These are phyloP conservation scores for Colletotrichum zoysiae DNA, from an alignment of 2,329 filamentous ascomycete genomes.

Conservation along the genomic window DNA sequence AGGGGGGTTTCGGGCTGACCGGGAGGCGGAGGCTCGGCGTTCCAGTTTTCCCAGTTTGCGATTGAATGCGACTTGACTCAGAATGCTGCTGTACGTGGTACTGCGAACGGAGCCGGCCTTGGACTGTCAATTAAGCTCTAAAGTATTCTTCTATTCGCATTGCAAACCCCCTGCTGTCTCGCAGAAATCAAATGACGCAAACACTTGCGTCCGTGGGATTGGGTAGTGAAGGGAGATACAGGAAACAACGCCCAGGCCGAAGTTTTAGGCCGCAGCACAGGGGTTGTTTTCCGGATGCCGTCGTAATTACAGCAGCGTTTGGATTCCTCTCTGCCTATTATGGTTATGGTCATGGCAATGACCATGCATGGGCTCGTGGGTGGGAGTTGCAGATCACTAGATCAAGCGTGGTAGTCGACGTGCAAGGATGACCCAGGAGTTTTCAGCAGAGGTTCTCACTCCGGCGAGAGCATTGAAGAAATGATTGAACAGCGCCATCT, in stretches of 20 bases:
- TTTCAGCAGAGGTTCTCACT: slow-evolving; percentile 8
- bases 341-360: background rate
- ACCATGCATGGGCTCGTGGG: background rate
- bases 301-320: slow-evolving; percentile 16
- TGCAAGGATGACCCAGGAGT: slow-evolving; percentile 23
- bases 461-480: background rate
- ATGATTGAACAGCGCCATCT: background rate
- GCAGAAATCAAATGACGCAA: background rate
- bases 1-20: slow-evolving; percentile 30
- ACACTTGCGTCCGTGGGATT: background rate
- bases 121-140: background rate
- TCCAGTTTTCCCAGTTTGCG: slow-evolving; percentile 20
- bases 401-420: background rate
- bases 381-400: background rate
- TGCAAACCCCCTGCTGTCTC: too few relatives aligned
- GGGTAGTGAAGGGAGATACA: background rate
- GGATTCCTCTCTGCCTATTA: background rate
- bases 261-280: background rate
- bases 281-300: slow-evolving; percentile 18
- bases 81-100: background rate
- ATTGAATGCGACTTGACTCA: slow-evolving; percentile 21
- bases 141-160: background rate
- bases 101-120: slow-evolving; percentile 20
- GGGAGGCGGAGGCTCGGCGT: slow-evolving; percentile 22
- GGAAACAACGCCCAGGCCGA: slow-evolving; percentile 5